Evolutionary conservation across 306 rosid species (phyloP).

Genomic region (Quercus robur): DNA sequence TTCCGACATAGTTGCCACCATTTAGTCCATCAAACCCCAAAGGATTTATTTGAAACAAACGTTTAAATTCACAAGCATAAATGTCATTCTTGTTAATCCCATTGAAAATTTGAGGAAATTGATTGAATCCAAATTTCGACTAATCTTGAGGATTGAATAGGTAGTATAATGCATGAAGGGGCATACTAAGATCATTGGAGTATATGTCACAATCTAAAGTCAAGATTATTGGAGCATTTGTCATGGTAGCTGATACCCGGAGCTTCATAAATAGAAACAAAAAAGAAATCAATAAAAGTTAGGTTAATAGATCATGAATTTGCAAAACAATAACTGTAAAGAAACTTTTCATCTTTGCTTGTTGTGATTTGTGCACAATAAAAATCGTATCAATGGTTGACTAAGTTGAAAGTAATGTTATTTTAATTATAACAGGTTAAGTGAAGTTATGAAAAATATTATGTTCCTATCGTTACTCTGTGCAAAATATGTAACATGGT

Average conservation of each 20-base stretch:
- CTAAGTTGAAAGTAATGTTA: no score
- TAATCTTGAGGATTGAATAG: conserved; percentile 13
- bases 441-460: no score
- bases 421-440: no score
- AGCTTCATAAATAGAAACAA: conserved; percentile 4
- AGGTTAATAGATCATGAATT: not conserved
- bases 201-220: conserved; percentile 40
- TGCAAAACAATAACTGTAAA: no score
- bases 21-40: conserved; percentile 33
- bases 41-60: conserved; percentile 11
- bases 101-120: conserved; percentile 37
- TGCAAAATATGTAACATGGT: not conserved
- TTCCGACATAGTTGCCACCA: conserved; percentile 36
- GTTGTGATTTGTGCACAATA: no score
- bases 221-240: conserved; percentile 38
- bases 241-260: conserved; percentile 45
- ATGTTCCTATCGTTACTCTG: not conserved
- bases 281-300: not conserved
- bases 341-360: no score
- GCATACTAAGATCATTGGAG: conserved; percentile 42
- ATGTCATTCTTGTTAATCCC: conserved; percentile 35
- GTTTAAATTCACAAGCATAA: conserved; percentile 21
- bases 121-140: conserved; percentile 21
- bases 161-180: conserved; percentile 28
- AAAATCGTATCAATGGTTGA: no score